Evolutionary conservation across 1,139 yeast genomes (phyloP).

Genomic region (Yamadazyma triangularis): DNA sequence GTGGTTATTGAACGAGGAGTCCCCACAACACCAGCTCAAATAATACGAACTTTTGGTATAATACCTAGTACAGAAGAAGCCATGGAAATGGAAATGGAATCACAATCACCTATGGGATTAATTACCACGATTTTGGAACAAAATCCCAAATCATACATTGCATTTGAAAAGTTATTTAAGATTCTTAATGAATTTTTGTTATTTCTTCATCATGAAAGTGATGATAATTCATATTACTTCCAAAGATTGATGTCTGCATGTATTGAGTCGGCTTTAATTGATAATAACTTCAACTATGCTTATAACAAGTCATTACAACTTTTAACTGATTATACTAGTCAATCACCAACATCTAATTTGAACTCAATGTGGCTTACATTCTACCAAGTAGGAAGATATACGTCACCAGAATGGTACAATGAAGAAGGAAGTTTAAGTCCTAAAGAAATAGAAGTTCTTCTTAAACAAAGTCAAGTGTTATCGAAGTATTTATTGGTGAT

Average conservation of each 20-base stretch:
- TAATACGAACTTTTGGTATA: slow-evolving; percentile 22
- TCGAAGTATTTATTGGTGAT: slow-evolving; percentile 32
- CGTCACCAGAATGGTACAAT: slow-evolving; percentile 44
- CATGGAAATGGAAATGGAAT: slow-evolving; percentile 11
- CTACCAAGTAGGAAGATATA: slow-evolving; percentile 57
- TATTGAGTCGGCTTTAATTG: slow-evolving; percentile 54
- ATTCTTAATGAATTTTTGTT: slow-evolving; percentile 38
- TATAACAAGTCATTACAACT: slow-evolving; percentile 31
- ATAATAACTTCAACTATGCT: slow-evolving; percentile 53
- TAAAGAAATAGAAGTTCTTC: slow-evolving; percentile 17
- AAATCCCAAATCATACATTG: slow-evolving; percentile 50
- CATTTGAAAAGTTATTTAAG: slow-evolving; percentile 39
- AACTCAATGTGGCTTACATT: slow-evolving; percentile 55
- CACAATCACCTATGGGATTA: slow-evolving; percentile 22
- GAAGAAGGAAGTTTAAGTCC: slow-evolving; percentile 16
- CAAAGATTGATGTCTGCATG: slow-evolving; percentile 45
- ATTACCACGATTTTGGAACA: slow-evolving; percentile 45
- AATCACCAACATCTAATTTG: slow-evolving; percentile 14
- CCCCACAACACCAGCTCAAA: slow-evolving; percentile 25
- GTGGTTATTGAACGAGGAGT: slow-evolving; percentile 29
- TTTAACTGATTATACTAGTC: slow-evolving; percentile 16
- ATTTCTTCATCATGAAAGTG: slow-evolving; percentile 13
- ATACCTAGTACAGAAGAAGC: slow-evolving; percentile 11
- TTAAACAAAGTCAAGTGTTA: slow-evolving; percentile 46
- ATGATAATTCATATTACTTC: slow-evolving; percentile 15